Conservation (phyloP, 208 protist genomes). For the Leishmania amazonensis region DNA sequence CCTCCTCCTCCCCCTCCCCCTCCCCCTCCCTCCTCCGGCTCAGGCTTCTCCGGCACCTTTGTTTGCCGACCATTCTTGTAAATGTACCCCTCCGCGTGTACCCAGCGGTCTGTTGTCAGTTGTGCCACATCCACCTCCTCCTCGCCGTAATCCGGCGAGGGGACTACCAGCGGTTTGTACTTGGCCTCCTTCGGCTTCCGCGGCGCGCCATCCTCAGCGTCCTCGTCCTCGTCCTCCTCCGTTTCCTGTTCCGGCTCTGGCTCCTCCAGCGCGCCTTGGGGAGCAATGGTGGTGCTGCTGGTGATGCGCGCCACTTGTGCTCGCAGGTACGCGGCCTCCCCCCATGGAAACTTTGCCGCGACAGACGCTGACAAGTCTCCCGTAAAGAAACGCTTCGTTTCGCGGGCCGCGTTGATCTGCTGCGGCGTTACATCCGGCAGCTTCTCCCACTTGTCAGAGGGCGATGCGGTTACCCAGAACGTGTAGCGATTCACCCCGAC, state of each 20-base stretch:
- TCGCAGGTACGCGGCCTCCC: conserved; percentile 90
- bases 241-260: conserved; percentile 84
- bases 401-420: conserved; percentile 88
- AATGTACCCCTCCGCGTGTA: conserved; percentile 83
- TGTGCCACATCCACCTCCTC: conserved; percentile 83
- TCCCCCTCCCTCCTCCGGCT: conserved; percentile 85
- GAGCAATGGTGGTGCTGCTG: conserved; percentile 86
- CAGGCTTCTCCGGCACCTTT: conserved; percentile 85
- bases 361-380: conserved; percentile 88
- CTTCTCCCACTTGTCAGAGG: conserved; percentile 72
- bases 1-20: conserved; percentile 41
- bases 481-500: conserved; percentile 89
- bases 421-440: conserved; percentile 95
- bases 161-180: conserved; percentile 73
- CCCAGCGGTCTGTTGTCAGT: conserved; percentile 87
- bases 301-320: conserved; percentile 95
- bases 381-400: conserved; percentile 91
- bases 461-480: conserved; percentile 90
- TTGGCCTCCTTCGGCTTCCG: conserved; percentile 83
- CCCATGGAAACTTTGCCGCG: conserved; percentile 89
- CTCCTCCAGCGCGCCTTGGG: conserved; percentile 84
- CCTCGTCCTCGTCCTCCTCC: conserved; percentile 86
- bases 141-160: conserved; percentile 62
- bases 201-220: conserved; percentile 47
- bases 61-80: conserved; percentile 90